phyloP scores from a whole-genome alignment of 495 filamentous ascomycete species.

The Aspergillus egyptiacus region DNA sequence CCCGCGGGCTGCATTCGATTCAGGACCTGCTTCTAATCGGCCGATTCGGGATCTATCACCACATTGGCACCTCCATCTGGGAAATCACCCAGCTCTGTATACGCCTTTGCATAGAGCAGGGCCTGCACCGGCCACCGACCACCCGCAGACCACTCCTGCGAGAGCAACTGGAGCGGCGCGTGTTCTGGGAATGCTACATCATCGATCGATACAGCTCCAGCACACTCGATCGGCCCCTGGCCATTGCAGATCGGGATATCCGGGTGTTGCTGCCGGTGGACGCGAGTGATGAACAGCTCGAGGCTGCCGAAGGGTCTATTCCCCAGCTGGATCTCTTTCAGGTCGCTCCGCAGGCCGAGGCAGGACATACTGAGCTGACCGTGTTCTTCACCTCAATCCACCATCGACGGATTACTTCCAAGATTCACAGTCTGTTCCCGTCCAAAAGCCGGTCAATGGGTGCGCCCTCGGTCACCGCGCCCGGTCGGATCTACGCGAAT shows the following conservation, averaged over 20 bases:
- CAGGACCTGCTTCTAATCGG: conserved; percentile 25
- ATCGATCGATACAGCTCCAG: conserved; percentile 29
- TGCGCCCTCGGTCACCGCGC: background rate
- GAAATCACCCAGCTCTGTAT: conserved; percentile 23
- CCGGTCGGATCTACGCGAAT: conserved; percentile 18
- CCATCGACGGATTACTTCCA: conserved; percentile 25
- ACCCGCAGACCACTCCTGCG: conserved; percentile 6
- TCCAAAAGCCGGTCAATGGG: conserved; percentile 3
- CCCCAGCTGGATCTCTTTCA: conserved; percentile 16
- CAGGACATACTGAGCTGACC: conserved; percentile 17
- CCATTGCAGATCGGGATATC: conserved; percentile 22
- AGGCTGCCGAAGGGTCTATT: conserved; percentile 22
- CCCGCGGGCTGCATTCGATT: conserved; percentile 22
- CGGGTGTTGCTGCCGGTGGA: conserved; percentile 21
- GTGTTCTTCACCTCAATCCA: conserved; percentile 22
- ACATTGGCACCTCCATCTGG: conserved; percentile 31
- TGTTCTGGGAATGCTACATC: conserved; percentile 31
- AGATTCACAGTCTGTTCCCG: conserved; percentile 19
- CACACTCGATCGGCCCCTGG: conserved; percentile 22
- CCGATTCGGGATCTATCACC: conserved; percentile 28
- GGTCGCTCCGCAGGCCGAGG: background rate
- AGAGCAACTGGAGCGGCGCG: conserved; percentile 24
- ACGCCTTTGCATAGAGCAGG: conserved; percentile 26
- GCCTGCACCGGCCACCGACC: conserved; percentile 12
- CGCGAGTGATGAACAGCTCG: conserved; percentile 26